These are phyloP conservation scores for Escallonia rubra DNA, from an alignment of 129 eudicot genomes.

Conservation along the genomic window DNA sequence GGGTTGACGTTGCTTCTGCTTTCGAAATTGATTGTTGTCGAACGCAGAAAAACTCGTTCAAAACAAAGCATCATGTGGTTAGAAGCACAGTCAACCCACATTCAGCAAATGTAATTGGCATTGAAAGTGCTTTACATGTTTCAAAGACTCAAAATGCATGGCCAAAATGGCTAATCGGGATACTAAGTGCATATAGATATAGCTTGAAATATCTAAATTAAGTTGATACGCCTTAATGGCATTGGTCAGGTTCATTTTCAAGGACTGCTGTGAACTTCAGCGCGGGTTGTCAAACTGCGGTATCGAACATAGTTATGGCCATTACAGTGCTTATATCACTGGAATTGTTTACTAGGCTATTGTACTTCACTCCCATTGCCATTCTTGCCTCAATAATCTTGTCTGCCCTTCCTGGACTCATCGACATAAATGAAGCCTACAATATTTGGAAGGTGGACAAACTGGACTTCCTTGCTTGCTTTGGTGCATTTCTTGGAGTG, in stretches of 20 bases:
- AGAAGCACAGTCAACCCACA: too few species aligned
- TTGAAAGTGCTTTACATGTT: too few species aligned
- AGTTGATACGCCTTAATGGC: neutral
- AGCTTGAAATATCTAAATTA: neutral
- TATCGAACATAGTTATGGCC: slow-evolving; percentile 65
- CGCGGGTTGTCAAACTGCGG: slow-evolving; percentile 52
- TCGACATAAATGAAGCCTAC: slow-evolving; percentile 46
- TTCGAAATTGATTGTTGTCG: too few species aligned
- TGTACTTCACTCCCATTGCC: slow-evolving; percentile 60
- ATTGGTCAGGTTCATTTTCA: slow-evolving; percentile 54
- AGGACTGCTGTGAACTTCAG: slow-evolving; percentile 64
- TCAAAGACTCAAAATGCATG: too few species aligned
- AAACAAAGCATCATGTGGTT: too few species aligned
- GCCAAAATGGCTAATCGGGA: too few species aligned
- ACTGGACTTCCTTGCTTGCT: slow-evolving; percentile 53
- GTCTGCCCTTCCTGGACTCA: slow-evolving; percentile 68
- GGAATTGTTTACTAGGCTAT: slow-evolving; percentile 38
- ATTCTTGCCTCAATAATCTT: slow-evolving; percentile 60
- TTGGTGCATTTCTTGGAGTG: slow-evolving; percentile 58
- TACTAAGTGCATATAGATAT: too few species aligned
- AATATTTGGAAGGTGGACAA: slow-evolving; percentile 70
- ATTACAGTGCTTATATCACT: slow-evolving; percentile 51
- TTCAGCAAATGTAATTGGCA: too few species aligned
- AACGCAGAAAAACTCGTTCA: too few species aligned
- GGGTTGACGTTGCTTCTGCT: too few species aligned